These are phyloP conservation scores for Ajuga reptans DNA, from an alignment of 305 asterid species.

Conservation along the genomic window DNA sequence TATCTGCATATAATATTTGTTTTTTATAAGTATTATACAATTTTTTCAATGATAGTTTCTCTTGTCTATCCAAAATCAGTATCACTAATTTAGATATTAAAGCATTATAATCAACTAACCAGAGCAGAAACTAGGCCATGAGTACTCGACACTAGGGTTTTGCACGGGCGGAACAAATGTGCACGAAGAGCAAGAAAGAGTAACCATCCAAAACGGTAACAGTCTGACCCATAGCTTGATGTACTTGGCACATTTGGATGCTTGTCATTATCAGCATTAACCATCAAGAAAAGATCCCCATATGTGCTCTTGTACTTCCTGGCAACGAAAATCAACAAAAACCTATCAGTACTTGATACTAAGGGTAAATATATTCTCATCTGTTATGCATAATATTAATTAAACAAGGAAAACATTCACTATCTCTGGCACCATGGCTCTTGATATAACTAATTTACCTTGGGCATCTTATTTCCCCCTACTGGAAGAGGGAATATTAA, in stretches of 20 bases:
- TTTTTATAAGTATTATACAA: not conserved
- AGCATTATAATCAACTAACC: conserved; percentile 52
- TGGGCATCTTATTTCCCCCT: not conserved
- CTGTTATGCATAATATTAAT: not conserved
- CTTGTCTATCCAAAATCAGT: conserved; percentile 2
- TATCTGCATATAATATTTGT: too few relatives aligned
- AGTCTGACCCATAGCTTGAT: conserved; percentile 32
- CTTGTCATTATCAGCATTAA: conserved; percentile 40
- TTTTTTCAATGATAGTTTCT: not conserved
- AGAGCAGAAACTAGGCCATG: conserved; percentile 76
- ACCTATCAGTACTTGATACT: conserved; percentile 13
- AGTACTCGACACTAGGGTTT: conserved; percentile 82
- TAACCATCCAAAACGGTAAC: conserved; percentile 93
- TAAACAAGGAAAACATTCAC: conserved; percentile 3
- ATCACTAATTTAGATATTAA: conserved; percentile 12
- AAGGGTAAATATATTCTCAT: not conserved
- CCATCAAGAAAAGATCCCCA: conserved; percentile 53
- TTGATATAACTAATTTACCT: not conserved
- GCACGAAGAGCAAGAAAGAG: conserved; percentile 80
- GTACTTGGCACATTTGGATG: conserved; percentile 29
- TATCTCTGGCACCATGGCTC: conserved; percentile 3
- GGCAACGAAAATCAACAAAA: conserved; percentile 18
- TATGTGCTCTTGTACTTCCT: conserved; percentile 81
- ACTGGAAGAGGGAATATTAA: not conserved
- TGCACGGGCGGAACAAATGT: conserved; percentile 61